Evolutionary conservation across 805 yeast genomes (phyloP).

Genomic region (Sugiyamaella boreocaroliniensis): DNA sequence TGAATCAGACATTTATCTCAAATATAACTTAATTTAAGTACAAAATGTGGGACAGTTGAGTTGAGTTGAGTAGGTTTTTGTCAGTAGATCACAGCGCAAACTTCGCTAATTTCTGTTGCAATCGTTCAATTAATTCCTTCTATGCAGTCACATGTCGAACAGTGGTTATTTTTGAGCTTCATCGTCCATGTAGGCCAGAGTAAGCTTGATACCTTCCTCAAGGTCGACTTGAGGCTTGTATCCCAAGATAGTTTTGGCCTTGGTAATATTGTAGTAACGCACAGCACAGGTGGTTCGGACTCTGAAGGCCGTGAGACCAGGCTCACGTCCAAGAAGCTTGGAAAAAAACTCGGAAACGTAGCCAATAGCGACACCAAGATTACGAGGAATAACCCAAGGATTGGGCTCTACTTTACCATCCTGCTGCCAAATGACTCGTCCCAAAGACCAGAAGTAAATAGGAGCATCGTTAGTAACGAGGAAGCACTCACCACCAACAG

Average conservation of each 20-base stretch:
- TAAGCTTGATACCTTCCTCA: slow-evolving; percentile 71
- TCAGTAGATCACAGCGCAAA: no score
- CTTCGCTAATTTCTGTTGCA: no score
- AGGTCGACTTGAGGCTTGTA: slow-evolving; percentile 74
- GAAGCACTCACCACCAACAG: slow-evolving; percentile 78
- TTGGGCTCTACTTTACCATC: slow-evolving; percentile 75
- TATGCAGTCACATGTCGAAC: no score
- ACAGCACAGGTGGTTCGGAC: slow-evolving; percentile 88
- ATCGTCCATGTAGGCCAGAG: slow-evolving; percentile 88
- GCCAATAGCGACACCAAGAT: slow-evolving; percentile 76
- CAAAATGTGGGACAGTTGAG: no score
- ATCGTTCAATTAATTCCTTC: no score
- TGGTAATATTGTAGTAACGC: slow-evolving; percentile 85
- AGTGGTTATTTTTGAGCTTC: slow-evolving; percentile 14
- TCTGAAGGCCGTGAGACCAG: slow-evolving; percentile 93
- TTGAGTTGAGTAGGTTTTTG: no score
- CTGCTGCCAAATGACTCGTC: slow-evolving; percentile 94
- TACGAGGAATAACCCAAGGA: slow-evolving; percentile 62
- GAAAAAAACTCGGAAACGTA: slow-evolving; percentile 72
- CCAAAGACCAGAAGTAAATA: slow-evolving; percentile 93
- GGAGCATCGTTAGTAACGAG: slow-evolving; percentile 93
- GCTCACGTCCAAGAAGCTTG: slow-evolving; percentile 67
- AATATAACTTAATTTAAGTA: not conserved
- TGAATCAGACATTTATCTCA: not conserved
- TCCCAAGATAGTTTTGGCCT: slow-evolving; percentile 72